These are phyloP conservation scores for Aspergillus arachidicola DNA, from an alignment of 2,329 filamentous ascomycete genomes.

Conservation along the genomic window DNA sequence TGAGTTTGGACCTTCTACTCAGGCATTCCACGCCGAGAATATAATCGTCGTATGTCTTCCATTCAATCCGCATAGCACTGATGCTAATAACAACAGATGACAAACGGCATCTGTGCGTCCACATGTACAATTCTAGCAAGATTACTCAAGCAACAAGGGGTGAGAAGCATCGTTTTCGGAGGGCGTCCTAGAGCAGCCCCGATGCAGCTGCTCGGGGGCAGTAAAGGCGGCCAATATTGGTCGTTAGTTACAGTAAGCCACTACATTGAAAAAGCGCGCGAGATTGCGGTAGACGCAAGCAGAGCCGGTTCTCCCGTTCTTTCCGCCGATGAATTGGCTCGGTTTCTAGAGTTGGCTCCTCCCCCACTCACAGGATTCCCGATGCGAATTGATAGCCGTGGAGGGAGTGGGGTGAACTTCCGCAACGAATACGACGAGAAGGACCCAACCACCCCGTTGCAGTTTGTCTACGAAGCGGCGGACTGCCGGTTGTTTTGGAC, in stretches of 20 bases:
- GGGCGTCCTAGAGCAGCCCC: constrained; percentile 58
- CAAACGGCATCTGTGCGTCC: constrained; percentile 61
- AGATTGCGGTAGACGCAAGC: background rate
- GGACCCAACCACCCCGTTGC: constrained; percentile 52
- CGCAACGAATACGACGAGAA: constrained; percentile 49
- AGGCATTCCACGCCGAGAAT: constrained; percentile 36
- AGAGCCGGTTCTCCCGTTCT: constrained; percentile 13
- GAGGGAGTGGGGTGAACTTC: constrained; percentile 41
- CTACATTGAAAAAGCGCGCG: background rate
- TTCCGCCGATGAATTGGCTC: background rate
- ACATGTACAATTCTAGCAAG: constrained; percentile 63
- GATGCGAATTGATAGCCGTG: background rate
- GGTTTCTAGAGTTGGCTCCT: background rate
- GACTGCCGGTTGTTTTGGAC: constrained; percentile 66
- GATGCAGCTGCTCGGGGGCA: constrained; percentile 68
- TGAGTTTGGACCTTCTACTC: constrained; percentile 19
- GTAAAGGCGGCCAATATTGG: constrained; percentile 53
- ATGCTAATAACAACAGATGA: constrained; percentile 36
- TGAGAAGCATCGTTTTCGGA: constrained; percentile 62
- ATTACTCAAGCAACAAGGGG: constrained; percentile 56
- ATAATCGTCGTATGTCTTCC: constrained; percentile 32
- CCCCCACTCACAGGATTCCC: background rate
- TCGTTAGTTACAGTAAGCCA: background rate
- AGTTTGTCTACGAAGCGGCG: constrained; percentile 64
- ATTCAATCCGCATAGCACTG: too few relatives aligned